These are phyloP conservation scores for Beauveria bassiana DNA, from an alignment of 2,329 filamentous ascomycete species.

Conservation along the genomic window DNA sequence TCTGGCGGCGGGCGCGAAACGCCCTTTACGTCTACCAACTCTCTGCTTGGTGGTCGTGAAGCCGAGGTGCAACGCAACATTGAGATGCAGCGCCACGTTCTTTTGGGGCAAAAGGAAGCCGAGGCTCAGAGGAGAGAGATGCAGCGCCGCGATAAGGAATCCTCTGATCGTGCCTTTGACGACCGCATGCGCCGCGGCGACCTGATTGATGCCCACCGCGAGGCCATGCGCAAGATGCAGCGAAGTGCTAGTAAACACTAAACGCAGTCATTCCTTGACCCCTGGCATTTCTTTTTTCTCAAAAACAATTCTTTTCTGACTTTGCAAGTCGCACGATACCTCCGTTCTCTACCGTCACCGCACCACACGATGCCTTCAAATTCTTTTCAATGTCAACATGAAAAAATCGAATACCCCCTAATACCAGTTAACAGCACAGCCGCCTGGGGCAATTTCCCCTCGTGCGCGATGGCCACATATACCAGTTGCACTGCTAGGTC, in stretches of 20 bases:
- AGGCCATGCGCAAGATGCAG: conserved; percentile 77
- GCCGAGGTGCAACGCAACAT: conserved; percentile 39
- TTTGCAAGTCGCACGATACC: not conserved
- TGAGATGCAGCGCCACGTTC: conserved; percentile 44
- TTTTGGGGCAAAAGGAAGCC: conserved; percentile 56
- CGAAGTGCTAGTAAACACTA: conserved; percentile 25
- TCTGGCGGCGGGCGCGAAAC: conserved; percentile 29
- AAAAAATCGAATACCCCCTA: not conserved
- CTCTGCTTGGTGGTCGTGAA: conserved; percentile 28
- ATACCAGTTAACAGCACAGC: not conserved
- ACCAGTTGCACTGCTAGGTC: not conserved
- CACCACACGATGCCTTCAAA: not conserved
- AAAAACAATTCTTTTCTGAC: not conserved
- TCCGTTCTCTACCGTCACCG: not conserved
- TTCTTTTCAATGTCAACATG: not conserved
- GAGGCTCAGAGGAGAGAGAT: conserved; percentile 52
- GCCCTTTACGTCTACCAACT: conserved; percentile 27
- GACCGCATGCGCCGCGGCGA: conserved; percentile 69
- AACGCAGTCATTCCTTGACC: not conserved
- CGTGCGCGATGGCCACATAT: not conserved
- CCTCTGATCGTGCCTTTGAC: conserved; percentile 57
- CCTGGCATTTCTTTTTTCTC: not conserved
- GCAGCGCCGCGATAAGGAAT: conserved; percentile 48
- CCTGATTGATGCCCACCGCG: conserved; percentile 68
- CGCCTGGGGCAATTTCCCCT: not conserved